phyloP scores from a whole-genome alignment of 2,329 filamentous ascomycete species.

The Aspergillus sergii region DNA sequence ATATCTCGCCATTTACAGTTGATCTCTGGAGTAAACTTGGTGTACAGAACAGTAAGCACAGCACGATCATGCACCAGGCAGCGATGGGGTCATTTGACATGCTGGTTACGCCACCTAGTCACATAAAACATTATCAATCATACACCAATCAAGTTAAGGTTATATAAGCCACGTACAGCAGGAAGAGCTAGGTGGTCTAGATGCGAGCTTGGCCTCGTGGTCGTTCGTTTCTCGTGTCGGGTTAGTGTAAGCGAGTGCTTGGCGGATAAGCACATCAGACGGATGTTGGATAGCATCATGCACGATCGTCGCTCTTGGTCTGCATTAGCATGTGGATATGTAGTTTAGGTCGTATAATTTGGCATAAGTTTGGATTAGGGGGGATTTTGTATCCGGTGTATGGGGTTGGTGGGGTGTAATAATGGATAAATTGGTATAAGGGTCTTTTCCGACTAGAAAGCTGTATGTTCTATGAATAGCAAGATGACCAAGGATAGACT shows the following conservation, averaged over 20 bases:
- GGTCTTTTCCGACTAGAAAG: background rate
- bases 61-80: background rate
- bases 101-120: background rate
- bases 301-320: background rate
- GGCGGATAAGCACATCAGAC: background rate
- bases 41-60: background rate
- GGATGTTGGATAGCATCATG: background rate
- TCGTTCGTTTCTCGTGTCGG: background rate
- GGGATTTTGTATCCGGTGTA: background rate
- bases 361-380: background rate
- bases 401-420: background rate
- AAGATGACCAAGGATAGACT: too few species aligned
- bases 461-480: too few species aligned
- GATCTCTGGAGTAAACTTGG: background rate
- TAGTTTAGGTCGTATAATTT: background rate
- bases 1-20: constrained; percentile 14
- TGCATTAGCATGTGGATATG: background rate
- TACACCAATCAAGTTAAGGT: too few species aligned
- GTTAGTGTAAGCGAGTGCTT: background rate
- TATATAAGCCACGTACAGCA: background rate
- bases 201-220: background rate
- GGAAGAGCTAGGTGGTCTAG: background rate
- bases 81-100: background rate
- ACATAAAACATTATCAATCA: background rate
- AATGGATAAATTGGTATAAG: background rate